Conservation (phyloP, 345 rosid species). For the Murraya paniculata region DNA sequence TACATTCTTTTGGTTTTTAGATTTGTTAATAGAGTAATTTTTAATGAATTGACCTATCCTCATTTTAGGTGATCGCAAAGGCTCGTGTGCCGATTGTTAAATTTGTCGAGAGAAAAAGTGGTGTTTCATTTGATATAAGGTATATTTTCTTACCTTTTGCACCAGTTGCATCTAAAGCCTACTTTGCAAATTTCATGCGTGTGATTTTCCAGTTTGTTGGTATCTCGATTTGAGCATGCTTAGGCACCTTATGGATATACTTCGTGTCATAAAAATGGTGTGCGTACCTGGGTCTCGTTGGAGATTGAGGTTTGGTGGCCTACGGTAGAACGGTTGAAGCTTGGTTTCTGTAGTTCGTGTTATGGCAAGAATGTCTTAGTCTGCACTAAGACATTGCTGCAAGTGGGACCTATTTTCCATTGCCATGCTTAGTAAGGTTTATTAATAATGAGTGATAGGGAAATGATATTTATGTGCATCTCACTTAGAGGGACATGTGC, state of each 20-base stretch:
- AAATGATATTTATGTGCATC: background rate
- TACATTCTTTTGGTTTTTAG: background rate
- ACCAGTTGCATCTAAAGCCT: background rate
- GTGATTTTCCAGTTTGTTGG: background rate
- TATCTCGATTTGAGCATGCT: background rate
- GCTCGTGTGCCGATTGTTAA: constrained; percentile 96
- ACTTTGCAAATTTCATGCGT: background rate
- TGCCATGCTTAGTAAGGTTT: background rate
- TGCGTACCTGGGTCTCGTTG: background rate
- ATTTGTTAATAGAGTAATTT: background rate
- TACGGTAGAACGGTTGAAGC: background rate
- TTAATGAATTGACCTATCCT: constrained; percentile 9
- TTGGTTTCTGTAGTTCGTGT: background rate
- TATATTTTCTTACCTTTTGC: constrained; percentile 19
- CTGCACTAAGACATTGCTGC: background rate
- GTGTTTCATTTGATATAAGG: constrained; percentile 85
- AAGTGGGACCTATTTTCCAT: background rate
- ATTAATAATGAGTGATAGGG: background rate
- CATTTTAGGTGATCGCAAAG: constrained; percentile 74
- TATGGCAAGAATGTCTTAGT: background rate
- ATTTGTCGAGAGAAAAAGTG: constrained; percentile 84
- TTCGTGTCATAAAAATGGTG: background rate
- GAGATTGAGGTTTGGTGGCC: background rate
- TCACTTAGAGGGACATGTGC: background rate
- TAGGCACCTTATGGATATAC: background rate